Base-by-base conservation (phyloP, 179 eudicot species). In the Beta macrorhiza region DNA sequence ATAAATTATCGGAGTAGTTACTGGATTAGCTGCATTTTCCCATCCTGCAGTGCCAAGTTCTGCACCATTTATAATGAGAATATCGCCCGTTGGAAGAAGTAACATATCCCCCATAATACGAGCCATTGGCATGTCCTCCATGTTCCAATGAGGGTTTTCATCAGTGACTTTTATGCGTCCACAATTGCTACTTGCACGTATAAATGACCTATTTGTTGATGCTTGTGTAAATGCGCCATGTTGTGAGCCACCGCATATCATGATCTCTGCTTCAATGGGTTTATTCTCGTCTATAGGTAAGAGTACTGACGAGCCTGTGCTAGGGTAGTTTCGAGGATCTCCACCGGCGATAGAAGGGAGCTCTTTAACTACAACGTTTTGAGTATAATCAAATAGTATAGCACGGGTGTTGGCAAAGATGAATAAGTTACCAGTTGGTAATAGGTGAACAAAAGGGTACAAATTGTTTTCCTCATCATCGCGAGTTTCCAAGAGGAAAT, bases 71-170 rank as follows among this genome's bases (percentile, higher is more conserved):
- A 92, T 81, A 3, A 95, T 86, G 12, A 93, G 82, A 12, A 93
- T 77, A 45, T 95, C 86, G 5, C 90, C 92, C 1, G 78, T 89
- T 0, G 97, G 97, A 14, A 95, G 89, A 5, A 95, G 59, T 1
- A 91, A 37, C 98, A 93, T 93, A 72, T 95, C 98, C 0, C 93
- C 92, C 97, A 95, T 92, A 29, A 91, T 89, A 7, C 98, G 91
- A 0, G 90, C 88, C 63, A 89, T 58, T 44, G 98, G 97, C 98
- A 93, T 94, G 51, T 51, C 73, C 84, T 93, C 96, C 90, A 92
- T 85, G 9, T 72, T 75, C 97, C 98, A 94, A 0, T 14, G 69
- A 16, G 97, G 90, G 37, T 89, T 87, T 37, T 73, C 25, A 55
- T 91, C 94, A 4, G 80, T 88, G 25, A 91, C 84, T 44, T 25